Conservation (phyloP, 176 grass and related monocot species). For the Carex parvula region DNA sequence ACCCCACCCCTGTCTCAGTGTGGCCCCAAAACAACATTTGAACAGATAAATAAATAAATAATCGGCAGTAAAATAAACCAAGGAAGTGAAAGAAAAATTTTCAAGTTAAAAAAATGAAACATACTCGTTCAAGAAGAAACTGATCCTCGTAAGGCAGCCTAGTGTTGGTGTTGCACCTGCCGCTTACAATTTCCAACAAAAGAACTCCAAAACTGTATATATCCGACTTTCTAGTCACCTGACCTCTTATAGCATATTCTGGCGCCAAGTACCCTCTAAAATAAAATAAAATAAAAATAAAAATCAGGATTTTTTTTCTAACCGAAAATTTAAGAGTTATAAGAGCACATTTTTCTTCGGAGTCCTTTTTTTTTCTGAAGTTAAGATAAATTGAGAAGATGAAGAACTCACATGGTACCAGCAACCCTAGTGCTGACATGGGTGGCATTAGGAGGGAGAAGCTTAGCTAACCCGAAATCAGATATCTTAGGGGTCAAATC, state of each 20-base stretch:
- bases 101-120: conserved; percentile 1
- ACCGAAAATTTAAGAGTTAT: not conserved
- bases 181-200: conserved; percentile 78
- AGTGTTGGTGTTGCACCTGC: conserved; percentile 65
- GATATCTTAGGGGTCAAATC: conserved; percentile 82
- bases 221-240: conserved; percentile 82
- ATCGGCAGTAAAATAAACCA: not conserved
- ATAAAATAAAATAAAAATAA: not conserved
- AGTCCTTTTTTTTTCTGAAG: not conserved
- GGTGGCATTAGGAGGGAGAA: conserved; percentile 64
- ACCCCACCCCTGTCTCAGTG: no score
- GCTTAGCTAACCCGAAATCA: conserved; percentile 82
- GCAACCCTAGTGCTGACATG: conserved; percentile 83
- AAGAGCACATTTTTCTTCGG: not conserved
- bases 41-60: not conserved
- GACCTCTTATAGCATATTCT: conserved; percentile 78
- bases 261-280: conserved; percentile 72
- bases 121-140: conserved; percentile 85
- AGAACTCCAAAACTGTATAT: conserved; percentile 86
- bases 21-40: not conserved
- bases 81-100: conserved; percentile 15
- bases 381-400: not conserved
- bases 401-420: conserved; percentile 65
- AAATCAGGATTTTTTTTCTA: not conserved
- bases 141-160: conserved; percentile 72